Conservation (phyloP, 352 stramenopile genomes). For the Saprolegnia diclina region DNA sequence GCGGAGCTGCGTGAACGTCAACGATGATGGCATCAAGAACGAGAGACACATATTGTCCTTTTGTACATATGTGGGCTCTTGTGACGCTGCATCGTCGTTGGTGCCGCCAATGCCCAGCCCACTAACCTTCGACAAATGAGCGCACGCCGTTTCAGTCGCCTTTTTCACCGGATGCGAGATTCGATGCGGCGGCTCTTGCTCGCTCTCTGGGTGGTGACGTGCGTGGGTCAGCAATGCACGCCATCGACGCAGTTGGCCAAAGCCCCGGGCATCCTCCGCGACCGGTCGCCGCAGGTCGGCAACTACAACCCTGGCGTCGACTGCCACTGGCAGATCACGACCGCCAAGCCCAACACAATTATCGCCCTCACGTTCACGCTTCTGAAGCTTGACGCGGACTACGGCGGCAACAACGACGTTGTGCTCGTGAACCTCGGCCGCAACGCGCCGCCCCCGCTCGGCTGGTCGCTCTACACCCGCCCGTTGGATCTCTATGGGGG, state of each 20-base stretch:
- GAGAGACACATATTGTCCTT: too few relatives aligned
- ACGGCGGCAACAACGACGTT: constrained; percentile 12
- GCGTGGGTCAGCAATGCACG: too few relatives aligned
- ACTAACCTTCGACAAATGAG: too few relatives aligned
- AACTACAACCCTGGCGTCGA: constrained; percentile 11
- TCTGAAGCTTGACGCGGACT: not conserved
- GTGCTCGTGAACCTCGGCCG: constrained; percentile 19
- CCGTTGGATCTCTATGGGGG: not conserved
- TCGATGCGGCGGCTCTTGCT: too few relatives aligned
- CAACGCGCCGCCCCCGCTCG: not conserved
- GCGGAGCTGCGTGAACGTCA: too few relatives aligned
- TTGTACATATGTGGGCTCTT: too few relatives aligned
- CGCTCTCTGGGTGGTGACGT: too few relatives aligned
- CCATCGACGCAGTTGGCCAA: not conserved
- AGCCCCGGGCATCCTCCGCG: not conserved
- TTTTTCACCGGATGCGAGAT: too few relatives aligned
- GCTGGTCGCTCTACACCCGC: constrained; percentile 16
- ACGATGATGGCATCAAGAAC: too few relatives aligned
- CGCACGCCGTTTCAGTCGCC: too few relatives aligned
- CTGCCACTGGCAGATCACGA: constrained; percentile 24
- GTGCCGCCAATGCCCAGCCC: too few relatives aligned
- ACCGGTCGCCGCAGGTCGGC: constrained; percentile 10
- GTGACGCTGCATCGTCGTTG: too few relatives aligned
- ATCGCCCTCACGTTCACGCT: constrained; percentile 2
- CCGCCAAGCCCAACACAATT: constrained; percentile 8